Percentiles rank a stretch among this genome's conserved stretches.
phyloP scores from a whole-genome alignment of 2,329 filamentous ascomycete species.

The Cladosporium sp. region DNA sequence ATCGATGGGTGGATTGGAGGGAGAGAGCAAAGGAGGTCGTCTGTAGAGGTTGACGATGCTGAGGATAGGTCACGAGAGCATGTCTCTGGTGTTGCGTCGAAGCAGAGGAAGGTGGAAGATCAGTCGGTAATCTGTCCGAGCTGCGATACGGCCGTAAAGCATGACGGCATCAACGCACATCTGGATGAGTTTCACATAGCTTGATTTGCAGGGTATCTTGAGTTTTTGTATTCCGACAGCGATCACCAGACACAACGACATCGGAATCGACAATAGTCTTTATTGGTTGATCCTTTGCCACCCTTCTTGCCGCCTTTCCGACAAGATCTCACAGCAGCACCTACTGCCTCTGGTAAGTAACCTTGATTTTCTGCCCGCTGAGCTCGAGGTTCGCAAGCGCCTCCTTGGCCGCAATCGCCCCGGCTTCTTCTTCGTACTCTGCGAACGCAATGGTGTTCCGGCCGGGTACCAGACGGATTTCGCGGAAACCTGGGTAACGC shows the following conservation, averaged over 20 bases:
- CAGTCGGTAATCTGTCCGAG: constrained; percentile 38
- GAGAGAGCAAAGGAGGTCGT: constrained; percentile 12
- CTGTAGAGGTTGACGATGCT: neutral
- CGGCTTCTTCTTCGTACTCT: constrained; percentile 87
- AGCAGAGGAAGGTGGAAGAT: constrained; percentile 6
- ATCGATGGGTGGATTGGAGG: constrained; percentile 38
- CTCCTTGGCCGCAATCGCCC: constrained; percentile 91
- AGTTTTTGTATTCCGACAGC: neutral
- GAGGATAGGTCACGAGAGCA: neutral
- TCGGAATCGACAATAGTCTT: too few species aligned
- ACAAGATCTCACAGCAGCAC: neutral
- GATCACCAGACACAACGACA: neutral
- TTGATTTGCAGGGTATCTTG: neutral
- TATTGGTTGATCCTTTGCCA: too few species aligned
- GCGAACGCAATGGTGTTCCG: constrained; percentile 89
- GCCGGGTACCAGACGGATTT: constrained; percentile 84
- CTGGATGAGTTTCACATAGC: constrained; percentile 29
- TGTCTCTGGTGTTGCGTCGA: neutral
- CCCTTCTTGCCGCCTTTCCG: too few species aligned
- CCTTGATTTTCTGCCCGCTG: constrained; percentile 77
- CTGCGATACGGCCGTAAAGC: constrained; percentile 29
- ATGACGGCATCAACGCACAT: constrained; percentile 37
- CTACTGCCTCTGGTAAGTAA: constrained; percentile 66
- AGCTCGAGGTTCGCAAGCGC: constrained; percentile 81
- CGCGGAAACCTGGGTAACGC: constrained; percentile 88